Percentiles rank a stretch among this genome's conserved stretches.
Conservation (phyloP, 2,329 filamentous ascomycete genomes). For the Aureobasidium sp. region DNA sequence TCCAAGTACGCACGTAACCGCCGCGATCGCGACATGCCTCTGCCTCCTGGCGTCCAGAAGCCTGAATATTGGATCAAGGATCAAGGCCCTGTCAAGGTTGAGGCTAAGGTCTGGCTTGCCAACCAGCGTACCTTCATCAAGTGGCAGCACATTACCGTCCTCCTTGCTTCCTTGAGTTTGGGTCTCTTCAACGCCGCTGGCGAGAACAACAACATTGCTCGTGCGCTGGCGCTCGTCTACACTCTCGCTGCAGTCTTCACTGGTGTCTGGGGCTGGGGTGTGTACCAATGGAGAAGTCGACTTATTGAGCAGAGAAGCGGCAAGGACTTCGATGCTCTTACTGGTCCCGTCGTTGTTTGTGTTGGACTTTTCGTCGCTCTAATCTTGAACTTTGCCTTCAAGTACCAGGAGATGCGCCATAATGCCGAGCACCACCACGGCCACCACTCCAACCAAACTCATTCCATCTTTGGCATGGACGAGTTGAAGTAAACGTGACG, state of each 20-base stretch:
- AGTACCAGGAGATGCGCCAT: conserved; percentile 33
- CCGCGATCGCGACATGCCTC: conserved; percentile 45
- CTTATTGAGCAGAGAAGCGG: conserved; percentile 83
- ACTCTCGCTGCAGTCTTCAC: conserved; percentile 75
- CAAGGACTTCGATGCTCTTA: conserved; percentile 84
- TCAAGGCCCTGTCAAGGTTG: conserved; percentile 80
- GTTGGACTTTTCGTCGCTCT: conserved; percentile 70
- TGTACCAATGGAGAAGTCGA: conserved; percentile 66
- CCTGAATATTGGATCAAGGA: conserved; percentile 92
- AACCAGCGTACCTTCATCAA: conserved; percentile 98
- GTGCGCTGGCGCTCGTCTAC: conserved; percentile 75
- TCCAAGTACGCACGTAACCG: conserved; percentile 62
- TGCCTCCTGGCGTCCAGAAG: conserved; percentile 83
- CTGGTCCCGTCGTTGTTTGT: conserved; percentile 79
- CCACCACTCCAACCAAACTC: not conserved
- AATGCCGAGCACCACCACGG: not conserved
- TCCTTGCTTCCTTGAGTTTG: conserved; percentile 77
- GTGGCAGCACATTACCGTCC: conserved; percentile 91
- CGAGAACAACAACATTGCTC: conserved; percentile 63
- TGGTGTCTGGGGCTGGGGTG: conserved; percentile 77
- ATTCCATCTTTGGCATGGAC: not conserved
- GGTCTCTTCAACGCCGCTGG: conserved; percentile 85
- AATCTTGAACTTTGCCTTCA: conserved; percentile 81
- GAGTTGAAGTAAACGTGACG: not conserved
- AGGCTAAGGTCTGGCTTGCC: conserved; percentile 97